Conservation (phyloP, 768 basidiomycete species). For the Rossbeevera mucosa region DNA sequence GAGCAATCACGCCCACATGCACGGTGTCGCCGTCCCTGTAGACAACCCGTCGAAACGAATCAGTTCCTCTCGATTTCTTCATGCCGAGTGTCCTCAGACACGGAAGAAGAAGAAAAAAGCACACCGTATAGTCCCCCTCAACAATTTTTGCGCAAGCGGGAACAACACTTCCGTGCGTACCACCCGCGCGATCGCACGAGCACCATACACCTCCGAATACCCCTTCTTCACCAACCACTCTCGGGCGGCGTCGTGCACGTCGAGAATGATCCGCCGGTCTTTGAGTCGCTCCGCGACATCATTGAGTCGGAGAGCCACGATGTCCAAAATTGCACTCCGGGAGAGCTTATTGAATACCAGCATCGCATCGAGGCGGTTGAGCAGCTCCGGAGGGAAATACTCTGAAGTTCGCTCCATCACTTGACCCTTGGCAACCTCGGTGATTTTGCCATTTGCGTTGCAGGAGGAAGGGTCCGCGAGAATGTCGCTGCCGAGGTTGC, state of each 20-base stretch:
- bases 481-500: conserved; percentile 80
- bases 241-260: conserved; percentile 58
- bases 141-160: conserved; percentile 74
- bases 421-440: conserved; percentile 52
- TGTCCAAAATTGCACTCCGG: conserved; percentile 63
- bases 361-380: conserved; percentile 85
- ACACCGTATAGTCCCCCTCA: conserved; percentile 75
- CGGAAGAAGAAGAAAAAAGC: conserved; percentile 14
- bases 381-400: conserved; percentile 85
- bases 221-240: conserved; percentile 72
- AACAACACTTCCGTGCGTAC: conserved; percentile 79
- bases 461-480: conserved; percentile 65
- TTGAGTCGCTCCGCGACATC: conserved; percentile 69
- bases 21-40: neutral
- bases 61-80: neutral
- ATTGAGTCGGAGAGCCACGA: conserved; percentile 69
- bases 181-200: conserved; percentile 82
- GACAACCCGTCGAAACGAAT: neutral
- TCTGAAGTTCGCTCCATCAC: conserved; percentile 73
- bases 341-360: conserved; percentile 90
- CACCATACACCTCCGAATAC: conserved; percentile 83
- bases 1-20: neutral
- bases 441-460: conserved; percentile 60
- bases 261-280: conserved; percentile 61
- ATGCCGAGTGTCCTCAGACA: neutral